phyloP scores from a whole-genome alignment of 2,329 filamentous ascomycete genomes.

The Xylariales sp. region DNA sequence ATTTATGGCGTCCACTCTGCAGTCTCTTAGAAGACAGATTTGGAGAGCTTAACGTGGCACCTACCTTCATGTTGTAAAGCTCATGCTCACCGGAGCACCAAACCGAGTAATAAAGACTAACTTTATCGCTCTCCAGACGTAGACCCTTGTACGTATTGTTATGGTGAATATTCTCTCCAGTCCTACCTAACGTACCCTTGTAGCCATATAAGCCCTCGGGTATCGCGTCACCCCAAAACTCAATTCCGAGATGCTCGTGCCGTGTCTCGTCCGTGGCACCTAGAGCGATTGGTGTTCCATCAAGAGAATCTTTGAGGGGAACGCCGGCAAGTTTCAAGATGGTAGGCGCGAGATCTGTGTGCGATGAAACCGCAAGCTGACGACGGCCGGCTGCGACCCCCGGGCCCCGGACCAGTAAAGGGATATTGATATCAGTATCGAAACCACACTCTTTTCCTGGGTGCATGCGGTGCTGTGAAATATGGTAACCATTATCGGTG shows the following conservation, averaged over 20 bases:
- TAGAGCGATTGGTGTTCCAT: no score
- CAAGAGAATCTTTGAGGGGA: constrained; percentile 24
- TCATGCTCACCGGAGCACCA: constrained; percentile 68
- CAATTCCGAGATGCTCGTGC: constrained; percentile 35
- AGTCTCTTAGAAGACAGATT: no score
- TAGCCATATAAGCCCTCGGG: no score
- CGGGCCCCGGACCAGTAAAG: constrained; percentile 25
- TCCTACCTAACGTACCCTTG: constrained; percentile 19
- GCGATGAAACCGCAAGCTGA: constrained; percentile 35
- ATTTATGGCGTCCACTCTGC: no score
- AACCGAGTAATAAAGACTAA: constrained; percentile 61
- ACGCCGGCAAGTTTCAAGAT: constrained; percentile 36
- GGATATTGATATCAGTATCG: constrained; percentile 1
- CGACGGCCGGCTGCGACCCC: no score
- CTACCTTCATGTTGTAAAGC: constrained; percentile 55
- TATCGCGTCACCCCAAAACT: constrained; percentile 40
- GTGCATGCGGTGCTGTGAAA: constrained; percentile 47
- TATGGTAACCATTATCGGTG: constrained; percentile 57
- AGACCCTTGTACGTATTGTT: constrained; percentile 60
- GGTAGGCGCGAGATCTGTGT: constrained; percentile 52
- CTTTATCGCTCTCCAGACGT: constrained; percentile 46
- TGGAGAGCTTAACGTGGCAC: no score
- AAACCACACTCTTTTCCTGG: neutral
- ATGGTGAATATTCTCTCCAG: constrained; percentile 12
- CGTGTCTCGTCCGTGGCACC: no score